Evolutionary conservation across 2,329 filamentous ascomycete species (phyloP), one percentile per base, ranked within the genome.

Genomic region (Sarocladium oryzae): DNA sequence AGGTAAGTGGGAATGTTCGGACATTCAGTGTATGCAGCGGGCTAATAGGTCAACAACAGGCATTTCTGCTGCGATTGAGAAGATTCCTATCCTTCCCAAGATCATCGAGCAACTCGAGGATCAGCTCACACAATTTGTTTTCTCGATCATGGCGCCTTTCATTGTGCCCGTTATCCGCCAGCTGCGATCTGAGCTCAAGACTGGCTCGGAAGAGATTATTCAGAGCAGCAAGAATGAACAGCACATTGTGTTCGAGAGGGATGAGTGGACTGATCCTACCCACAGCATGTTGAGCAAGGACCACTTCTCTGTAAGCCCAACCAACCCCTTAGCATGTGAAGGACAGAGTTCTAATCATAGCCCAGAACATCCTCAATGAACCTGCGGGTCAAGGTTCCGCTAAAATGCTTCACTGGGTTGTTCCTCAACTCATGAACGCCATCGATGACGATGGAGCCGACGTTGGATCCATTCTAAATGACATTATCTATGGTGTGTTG

Each of bases 271-370:
- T 18, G 86, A 96, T 62, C 92, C 91, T 0, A 96, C 91, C 1
- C 91, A 96, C 72, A 95, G 89, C 18, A 96, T 96, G 91, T 74
- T 96, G 50, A 90, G 89, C 53, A 96, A 96, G 72, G 91, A 96
- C 61, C 91, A 96, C 69, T 96, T 96, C 67, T 88, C 86, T 56
- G 75, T 86, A 66, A 69, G 75, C 60, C 20, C 4, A 20, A n/a
- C n/a, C 36, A 10, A 13, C 16, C 16, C 4, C 18, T 35, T 23
- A 16, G 6, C 32, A 20, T 35, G 9, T 15, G 2, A 9, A 26
- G 7, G 9, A 24, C 4, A 38, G 49, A 53, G 21, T 58, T 53
- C 23, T 30, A n/a, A 10, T 6, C 2, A 30, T 30, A 18, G 4
- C 18, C 3, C 54, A 79, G 74, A 75, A 48, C 26, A 48, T 91